Base-by-base conservation (phyloP, 345 rosid genomes). In the Sisymbrium altissimum region DNA sequence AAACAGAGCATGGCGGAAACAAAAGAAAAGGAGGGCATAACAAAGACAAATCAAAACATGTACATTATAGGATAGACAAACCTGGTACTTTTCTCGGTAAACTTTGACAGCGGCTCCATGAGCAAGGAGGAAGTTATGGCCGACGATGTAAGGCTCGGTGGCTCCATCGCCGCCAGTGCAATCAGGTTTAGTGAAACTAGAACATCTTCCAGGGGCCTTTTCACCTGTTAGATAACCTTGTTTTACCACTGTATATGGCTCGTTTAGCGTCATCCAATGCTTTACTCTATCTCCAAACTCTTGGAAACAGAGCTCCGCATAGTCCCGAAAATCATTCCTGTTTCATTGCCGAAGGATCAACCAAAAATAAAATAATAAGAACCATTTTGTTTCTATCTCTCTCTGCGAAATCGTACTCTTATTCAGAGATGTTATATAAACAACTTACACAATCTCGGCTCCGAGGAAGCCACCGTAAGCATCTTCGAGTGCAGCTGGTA, bases 271-370 rank as follows among this genome's bases (percentile, higher is more conserved):
- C 1, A 33, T 21, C 88, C 88, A 85, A 7, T 81, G 75, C 57
- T 81, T 85, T 14, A 85, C 86, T 74, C 84, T 74, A 60, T 74
- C 84, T 30, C 84, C 88, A 74, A 83, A 85, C 49, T 23, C 18
- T 66, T 60, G 17, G 65, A 83, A 85, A 69, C 84, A 81, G 2
- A 85, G 57, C 3, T 85, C 86, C 1, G 80, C 86, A 35, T 79
- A 85, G 52, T 79, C 81, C 0, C 48, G 60, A 27, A 74, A 85
- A 75, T 85, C 86, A 38, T 77, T 53, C 43, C 80, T 77, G 49
- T 71, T 43, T 70, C 74, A 41, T 61, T 40, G 7, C 57, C 68
- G 21, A 56, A 44, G 19, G 5, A 61, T 52, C 30, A 50, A 68
- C 58, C n/a, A n/a, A n/a, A n/a, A n/a, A n/a, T n/a, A n/a, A n/a